Conservation (phyloP, 805 yeast genomes). For the Pichia nanzhaoensis region DNA sequence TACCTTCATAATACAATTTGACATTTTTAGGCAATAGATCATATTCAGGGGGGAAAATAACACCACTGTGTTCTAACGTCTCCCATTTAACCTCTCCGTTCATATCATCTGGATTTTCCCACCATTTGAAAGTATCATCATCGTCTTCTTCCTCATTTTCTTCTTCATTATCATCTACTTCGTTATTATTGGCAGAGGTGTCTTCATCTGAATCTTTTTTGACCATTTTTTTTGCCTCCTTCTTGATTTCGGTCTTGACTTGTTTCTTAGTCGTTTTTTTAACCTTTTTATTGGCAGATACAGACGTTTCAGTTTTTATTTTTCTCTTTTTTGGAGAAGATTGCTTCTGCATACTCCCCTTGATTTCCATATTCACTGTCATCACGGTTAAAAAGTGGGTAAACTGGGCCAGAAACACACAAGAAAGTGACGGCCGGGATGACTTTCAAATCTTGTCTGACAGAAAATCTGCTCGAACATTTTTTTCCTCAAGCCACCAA, state of each 20-base stretch:
- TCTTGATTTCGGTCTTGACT: background rate
- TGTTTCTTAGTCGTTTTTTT: conserved; percentile 1
- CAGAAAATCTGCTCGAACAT: too few species aligned
- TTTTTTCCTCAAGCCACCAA: too few species aligned
- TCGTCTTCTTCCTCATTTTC: conserved; percentile 24
- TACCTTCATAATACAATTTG: conserved; percentile 67
- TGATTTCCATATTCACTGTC: background rate
- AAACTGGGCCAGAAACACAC: background rate
- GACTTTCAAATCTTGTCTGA: too few species aligned
- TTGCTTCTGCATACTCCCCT: too few species aligned
- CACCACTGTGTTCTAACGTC: conserved; percentile 82
- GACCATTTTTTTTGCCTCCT: background rate
- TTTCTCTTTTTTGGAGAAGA: background rate
- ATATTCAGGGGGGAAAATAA: conserved; percentile 87
- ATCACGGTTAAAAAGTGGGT: background rate
- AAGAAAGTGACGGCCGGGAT: too few species aligned
- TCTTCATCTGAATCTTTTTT: conserved; percentile 6
- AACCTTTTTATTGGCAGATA: background rate
- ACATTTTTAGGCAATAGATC: conserved; percentile 77
- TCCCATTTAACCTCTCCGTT: conserved; percentile 83
- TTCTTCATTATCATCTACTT: conserved; percentile 8
- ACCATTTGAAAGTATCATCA: conserved; percentile 68
- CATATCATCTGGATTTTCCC: conserved; percentile 71
- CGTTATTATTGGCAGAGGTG: background rate
- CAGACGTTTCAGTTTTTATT: background rate